These are phyloP conservation scores for Barnettozyma wickerhamii DNA, from an alignment of 805 yeast species.

Conservation along the genomic window DNA sequence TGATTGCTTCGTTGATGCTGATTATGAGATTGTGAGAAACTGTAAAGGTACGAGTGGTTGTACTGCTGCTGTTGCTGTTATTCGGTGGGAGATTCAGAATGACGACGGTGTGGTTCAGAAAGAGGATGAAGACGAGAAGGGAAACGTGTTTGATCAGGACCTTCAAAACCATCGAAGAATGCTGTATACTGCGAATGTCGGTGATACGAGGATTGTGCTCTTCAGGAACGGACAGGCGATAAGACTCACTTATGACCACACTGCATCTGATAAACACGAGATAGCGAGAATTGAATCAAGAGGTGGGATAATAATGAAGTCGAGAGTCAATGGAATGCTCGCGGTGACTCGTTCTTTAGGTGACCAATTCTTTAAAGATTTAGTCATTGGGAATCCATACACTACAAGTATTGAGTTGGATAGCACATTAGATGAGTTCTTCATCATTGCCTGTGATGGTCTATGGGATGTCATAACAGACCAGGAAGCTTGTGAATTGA, in stretches of 20 bases:
- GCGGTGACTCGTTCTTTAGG: slow-evolving; percentile 95
- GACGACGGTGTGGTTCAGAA: slow-evolving; percentile 8
- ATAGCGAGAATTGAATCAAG: slow-evolving; percentile 64
- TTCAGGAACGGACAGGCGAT: slow-evolving; percentile 71
- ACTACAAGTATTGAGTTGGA: slow-evolving; percentile 82
- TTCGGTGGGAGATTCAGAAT: slow-evolving; percentile 70
- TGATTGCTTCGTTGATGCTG: slow-evolving; percentile 72
- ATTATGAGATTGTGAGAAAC: slow-evolving; percentile 55
- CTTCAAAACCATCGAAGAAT: slow-evolving; percentile 52
- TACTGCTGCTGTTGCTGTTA: slow-evolving; percentile 91
- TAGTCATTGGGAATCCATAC: slow-evolving; percentile 87
- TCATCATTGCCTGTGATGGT: slow-evolving; percentile 94
- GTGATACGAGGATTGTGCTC: slow-evolving; percentile 84
- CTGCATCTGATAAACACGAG: slow-evolving; percentile 80
- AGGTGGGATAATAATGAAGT: slow-evolving; percentile 87
- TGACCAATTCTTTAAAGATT: slow-evolving; percentile 84
- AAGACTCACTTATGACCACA: slow-evolving; percentile 88
- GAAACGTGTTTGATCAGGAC: slow-evolving; percentile 1
- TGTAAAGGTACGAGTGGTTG: slow-evolving; percentile 79
- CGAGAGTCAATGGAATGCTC: slow-evolving; percentile 90
- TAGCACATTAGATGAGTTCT: slow-evolving; percentile 57
- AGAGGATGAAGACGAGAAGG: neutral
- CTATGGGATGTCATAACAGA: slow-evolving; percentile 93
- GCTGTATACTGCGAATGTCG: slow-evolving; percentile 92
- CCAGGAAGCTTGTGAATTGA: slow-evolving; percentile 73